Conservation (phyloP, 805 yeast genomes). For the Kodamaea lidongshanica region DNA sequence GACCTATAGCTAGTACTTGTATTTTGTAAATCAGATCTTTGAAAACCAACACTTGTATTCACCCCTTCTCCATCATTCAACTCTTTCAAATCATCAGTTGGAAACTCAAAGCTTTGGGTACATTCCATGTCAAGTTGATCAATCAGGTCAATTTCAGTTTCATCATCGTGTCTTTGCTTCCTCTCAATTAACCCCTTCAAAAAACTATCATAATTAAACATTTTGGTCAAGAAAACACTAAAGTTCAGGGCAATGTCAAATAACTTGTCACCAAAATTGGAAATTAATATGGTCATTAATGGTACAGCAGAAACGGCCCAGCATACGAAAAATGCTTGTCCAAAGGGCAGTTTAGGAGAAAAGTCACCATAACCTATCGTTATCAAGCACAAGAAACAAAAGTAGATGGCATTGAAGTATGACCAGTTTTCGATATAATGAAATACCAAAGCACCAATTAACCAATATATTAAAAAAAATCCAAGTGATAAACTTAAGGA, state of each 20-base stretch:
- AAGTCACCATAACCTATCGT: constrained; percentile 85
- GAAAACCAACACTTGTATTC: too few species aligned
- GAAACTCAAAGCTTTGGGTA: not conserved
- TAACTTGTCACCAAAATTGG: constrained; percentile 62
- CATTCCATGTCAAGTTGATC: constrained; percentile 5
- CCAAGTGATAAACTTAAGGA: constrained; percentile 36
- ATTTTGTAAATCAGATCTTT: too few species aligned
- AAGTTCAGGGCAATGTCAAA: constrained; percentile 23
- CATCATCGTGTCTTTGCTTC: constrained; percentile 7
- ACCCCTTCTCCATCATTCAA: too few species aligned
- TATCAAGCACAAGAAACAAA: constrained; percentile 64
- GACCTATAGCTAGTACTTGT: too few species aligned
- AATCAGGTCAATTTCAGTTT: constrained; percentile 4
- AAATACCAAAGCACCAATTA: constrained; percentile 67
- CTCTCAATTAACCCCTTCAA: constrained; percentile 1
- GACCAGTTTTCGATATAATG: constrained; percentile 60
- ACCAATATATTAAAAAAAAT: constrained; percentile 55
- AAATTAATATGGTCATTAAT: constrained; percentile 73
- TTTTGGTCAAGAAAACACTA: constrained; percentile 9
- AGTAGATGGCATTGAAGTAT: constrained; percentile 68
- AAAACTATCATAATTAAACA: constrained; percentile 4
- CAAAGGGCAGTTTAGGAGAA: constrained; percentile 57
- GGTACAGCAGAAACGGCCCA: constrained; percentile 87
- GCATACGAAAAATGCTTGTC: constrained; percentile 63
- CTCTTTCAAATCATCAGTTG: too few species aligned